phyloP scores from a whole-genome alignment of 1,284 basidiomycete genomes.

The Singerocomus inundabilis region DNA sequence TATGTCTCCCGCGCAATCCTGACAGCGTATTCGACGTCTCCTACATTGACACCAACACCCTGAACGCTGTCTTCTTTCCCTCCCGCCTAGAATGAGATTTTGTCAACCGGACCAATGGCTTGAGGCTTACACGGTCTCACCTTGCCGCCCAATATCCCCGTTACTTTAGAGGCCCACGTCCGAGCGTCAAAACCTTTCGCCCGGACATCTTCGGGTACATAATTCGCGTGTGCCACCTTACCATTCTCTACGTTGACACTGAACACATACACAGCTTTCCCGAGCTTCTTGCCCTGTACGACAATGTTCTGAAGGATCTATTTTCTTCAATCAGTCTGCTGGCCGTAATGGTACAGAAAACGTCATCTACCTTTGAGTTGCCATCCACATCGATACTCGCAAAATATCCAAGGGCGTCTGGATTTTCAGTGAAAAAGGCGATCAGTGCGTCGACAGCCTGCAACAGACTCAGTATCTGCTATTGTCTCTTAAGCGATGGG shows the following conservation, averaged over 20 bases:
- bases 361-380: slow-evolving; percentile 68
- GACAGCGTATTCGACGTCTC: slow-evolving; percentile 72
- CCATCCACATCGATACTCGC: slow-evolving; percentile 72
- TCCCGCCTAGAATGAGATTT: slow-evolving; percentile 62
- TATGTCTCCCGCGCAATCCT: slow-evolving; percentile 53
- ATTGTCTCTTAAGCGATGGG: not conserved
- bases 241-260: slow-evolving; percentile 66
- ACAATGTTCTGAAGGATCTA: slow-evolving; percentile 76
- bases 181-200: slow-evolving; percentile 74
- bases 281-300: slow-evolving; percentile 74
- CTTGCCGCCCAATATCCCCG: slow-evolving; percentile 84
- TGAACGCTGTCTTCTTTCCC: slow-evolving; percentile 90
- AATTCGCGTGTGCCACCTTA: slow-evolving; percentile 90
- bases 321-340: slow-evolving; percentile 6
- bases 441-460: slow-evolving; percentile 73
- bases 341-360: not conserved
- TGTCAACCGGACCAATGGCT: slow-evolving; percentile 11
- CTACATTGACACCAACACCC: slow-evolving; percentile 73
- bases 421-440: slow-evolving; percentile 76
- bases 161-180: slow-evolving; percentile 78
- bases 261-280: slow-evolving; percentile 89
- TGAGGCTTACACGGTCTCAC: slow-evolving; percentile 37
- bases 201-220: slow-evolving; percentile 66
- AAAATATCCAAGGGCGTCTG: slow-evolving; percentile 68
- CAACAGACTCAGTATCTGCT: not conserved